Conservation (phyloP, 2,329 filamentous ascomycete genomes). For the Sordariomycetes sp. region DNA sequence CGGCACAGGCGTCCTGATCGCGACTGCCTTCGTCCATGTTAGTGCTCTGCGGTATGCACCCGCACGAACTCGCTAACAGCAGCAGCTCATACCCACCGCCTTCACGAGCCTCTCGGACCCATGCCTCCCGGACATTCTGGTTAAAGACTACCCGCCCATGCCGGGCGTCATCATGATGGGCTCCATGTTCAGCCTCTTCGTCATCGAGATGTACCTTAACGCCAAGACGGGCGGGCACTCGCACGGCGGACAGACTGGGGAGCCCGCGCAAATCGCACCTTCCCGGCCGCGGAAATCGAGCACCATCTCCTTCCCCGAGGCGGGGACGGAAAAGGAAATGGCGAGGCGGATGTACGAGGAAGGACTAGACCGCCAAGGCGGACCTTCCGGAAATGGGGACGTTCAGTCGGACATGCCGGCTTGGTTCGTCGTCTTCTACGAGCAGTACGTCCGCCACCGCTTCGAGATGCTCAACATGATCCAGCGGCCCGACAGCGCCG, state of each 20-base stretch:
- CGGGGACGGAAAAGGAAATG: slow-evolving; percentile 25
- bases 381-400: slow-evolving; percentile 14
- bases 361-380: slow-evolving; percentile 11
- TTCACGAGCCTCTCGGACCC: slow-evolving; percentile 37
- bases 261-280: slow-evolving; percentile 6
- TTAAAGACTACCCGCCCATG: slow-evolving; percentile 43
- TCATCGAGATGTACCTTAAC: slow-evolving; percentile 49
- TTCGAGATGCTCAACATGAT: slow-evolving; percentile 44
- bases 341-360: slow-evolving; percentile 25
- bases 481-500: too few species aligned
- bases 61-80: slow-evolving; percentile 4
- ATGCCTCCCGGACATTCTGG: slow-evolving; percentile 47
- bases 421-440: slow-evolving; percentile 51
- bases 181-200: slow-evolving; percentile 46
- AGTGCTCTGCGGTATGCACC: slow-evolving; percentile 9
- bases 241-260: slow-evolving; percentile 41
- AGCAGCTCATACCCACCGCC: slow-evolving; percentile 42
- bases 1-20: slow-evolving; percentile 58
- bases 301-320: slow-evolving; percentile 18
- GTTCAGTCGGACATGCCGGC: slow-evolving; percentile 35
- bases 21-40: slow-evolving; percentile 61
- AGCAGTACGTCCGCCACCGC: slow-evolving; percentile 47
- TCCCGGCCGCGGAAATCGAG: slow-evolving; percentile 18
- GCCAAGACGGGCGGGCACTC: slow-evolving; percentile 43
- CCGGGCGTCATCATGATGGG: slow-evolving; percentile 54